Conservation (phyloP, 2,329 filamentous ascomycete genomes). For the Fusarium sterilihyphosum region DNA sequence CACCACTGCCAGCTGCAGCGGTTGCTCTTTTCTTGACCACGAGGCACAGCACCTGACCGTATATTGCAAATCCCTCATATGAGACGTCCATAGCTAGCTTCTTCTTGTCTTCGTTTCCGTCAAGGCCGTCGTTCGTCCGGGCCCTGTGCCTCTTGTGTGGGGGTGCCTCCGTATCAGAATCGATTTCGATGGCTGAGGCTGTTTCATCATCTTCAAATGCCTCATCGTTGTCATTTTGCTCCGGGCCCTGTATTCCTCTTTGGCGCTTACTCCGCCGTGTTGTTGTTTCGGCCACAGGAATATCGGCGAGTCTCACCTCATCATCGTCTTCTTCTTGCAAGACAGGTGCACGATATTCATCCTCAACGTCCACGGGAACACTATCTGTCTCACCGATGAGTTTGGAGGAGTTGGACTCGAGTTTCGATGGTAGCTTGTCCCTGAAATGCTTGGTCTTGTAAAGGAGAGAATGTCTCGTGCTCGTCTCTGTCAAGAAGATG, state of each 20-base stretch:
- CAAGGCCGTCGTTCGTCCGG: conserved; percentile 44
- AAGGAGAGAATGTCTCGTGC: conserved; percentile 85
- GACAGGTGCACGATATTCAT: conserved; percentile 48
- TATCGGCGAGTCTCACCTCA: conserved; percentile 47
- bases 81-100: conserved; percentile 86
- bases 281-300: conserved; percentile 42
- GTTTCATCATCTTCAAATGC: conserved; percentile 49
- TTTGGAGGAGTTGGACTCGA: conserved; percentile 70
- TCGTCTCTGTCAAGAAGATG: conserved; percentile 89
- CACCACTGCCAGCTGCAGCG: conserved; percentile 44
- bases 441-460: conserved; percentile 85
- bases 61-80: conserved; percentile 96
- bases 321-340: conserved; percentile 62
- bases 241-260: conserved; percentile 39
- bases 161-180: conserved; percentile 53
- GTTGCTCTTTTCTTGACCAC: conserved; percentile 77
- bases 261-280: conserved; percentile 45
- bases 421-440: conserved; percentile 62
- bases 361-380: conserved; percentile 63
- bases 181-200: conserved; percentile 50
- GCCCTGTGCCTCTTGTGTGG: conserved; percentile 58
- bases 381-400: conserved; percentile 67
- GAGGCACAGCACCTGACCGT: conserved; percentile 90
- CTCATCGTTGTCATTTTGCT: conserved; percentile 47
- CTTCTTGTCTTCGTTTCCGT: conserved; percentile 79